Evolutionary conservation across 2,329 filamentous ascomycete genomes (phyloP), one percentile per base, ranked within the genome.

Genomic region (Gliomastix tumulicola): DNA sequence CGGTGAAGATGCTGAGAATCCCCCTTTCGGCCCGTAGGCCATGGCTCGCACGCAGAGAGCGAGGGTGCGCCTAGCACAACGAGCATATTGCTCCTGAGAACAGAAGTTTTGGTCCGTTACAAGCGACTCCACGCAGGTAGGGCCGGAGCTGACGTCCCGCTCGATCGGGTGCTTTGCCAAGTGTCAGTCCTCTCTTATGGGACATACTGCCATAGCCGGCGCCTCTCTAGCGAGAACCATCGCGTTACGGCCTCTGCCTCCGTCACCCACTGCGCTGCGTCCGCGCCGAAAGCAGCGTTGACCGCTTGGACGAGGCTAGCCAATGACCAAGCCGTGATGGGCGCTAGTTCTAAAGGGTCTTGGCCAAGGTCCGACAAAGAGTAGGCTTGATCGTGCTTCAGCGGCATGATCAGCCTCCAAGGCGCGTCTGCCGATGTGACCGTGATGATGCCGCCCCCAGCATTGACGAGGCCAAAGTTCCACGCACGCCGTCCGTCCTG

Each of bases 391-490:
- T 38, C 40, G 30, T 42, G 36, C 28, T 41, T 37, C n/a, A 46
- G 41, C 5, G 46, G 46, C 16, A 49, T 41, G 10, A 48, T 41
- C 23, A 49, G 35, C 30, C 42, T 36, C 39, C 42, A 49, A 5
- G 36, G 22, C 20, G 40, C 35, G 17, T 41, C 41, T 20, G 34
- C 47, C 21, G 31, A 43, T 18, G 47, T 48, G 16, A 48, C 39
- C 11, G 39, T 41, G 13, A 49, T 33, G 34, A 47, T 45, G 12
- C 42, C 39, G 18, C 40, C 44, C 18, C 47, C 47, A 12, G 43
- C 37, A 36, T 49, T 49, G 43, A 84, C 49, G 73, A 78, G 17
- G 71, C 75, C 37, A 72, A 75, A 40, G 56, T 79, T 32, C 76
- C 76, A 7, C 57, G 45, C 44, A 13, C 41, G 58, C 4, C 58